Evolutionary conservation across 768 basidiomycete species (phyloP), one percentile per base, ranked within the genome.

Genomic region (Lanmaoa pseudosensibilis): DNA sequence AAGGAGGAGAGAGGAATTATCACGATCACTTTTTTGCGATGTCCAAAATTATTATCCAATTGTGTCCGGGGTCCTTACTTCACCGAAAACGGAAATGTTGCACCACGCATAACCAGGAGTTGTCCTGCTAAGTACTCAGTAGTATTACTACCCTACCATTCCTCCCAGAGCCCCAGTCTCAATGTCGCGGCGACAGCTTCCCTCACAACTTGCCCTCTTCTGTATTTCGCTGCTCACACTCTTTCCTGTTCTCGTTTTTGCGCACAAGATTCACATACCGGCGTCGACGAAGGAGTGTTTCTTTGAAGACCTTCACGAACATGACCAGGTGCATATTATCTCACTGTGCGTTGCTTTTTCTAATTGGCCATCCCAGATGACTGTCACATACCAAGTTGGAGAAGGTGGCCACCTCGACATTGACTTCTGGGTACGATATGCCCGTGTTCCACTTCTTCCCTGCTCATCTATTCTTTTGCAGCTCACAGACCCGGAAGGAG

Each of bases 321-420:
- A 93, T 70, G 94, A 96, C 85, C 91, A 94, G 80, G 92, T 90
- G 59, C 54, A 65, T 61, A 34, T 18, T 2, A 21, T 32, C 11
- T 25, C 39, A n/a, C 36, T 11, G 11, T 46, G 1, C n/a, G n/a
- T 13, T 41, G 12, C 56, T 9, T 27, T 46, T 46, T 41, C 38
- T 44, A 19, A 57, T 25, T 18, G 47, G 33, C 34, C 19, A 33
- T 13, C 51, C 34, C 65, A 98, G 95, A 98, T 99, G 97, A 96
- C 96, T 25, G 91, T 99, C 48, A 97, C 96, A 38, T 99, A 98
- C 71, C 97, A 99, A 80, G 97, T 98, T 8, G 95, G 93, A 50
- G 94, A 92, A 43, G 97, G 97, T 25, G 96, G 97, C 1, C 92
- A 98, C 69, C 75, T 98, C 48, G 97, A 99, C 74, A 92, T 99